A percentile compares a stretch with the other conserved stretches of the same genome.
Evolutionary conservation across 208 protist genomes (phyloP).

Genomic region (Trichomonas gallinae): DNA sequence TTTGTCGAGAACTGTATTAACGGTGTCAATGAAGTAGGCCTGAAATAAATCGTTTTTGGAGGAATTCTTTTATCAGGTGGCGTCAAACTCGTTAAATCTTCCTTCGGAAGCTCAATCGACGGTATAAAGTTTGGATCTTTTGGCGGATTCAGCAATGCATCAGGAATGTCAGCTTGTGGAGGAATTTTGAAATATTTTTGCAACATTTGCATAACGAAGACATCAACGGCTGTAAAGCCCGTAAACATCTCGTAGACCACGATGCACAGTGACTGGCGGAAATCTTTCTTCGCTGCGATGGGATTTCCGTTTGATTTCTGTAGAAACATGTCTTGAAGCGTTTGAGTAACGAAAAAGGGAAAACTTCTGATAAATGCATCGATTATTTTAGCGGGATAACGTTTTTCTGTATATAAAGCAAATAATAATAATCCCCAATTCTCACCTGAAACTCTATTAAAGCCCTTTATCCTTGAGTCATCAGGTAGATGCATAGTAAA

Average conservation of each 20-base stretch:
- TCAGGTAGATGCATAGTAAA: not conserved
- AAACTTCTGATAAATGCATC: not conserved
- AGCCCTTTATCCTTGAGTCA: not conserved
- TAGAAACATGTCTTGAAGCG: not conserved
- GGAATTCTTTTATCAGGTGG: not conserved
- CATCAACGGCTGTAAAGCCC: not conserved
- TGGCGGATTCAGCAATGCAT: not conserved
- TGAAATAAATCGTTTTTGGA: not conserved
- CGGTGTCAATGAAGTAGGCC: not conserved
- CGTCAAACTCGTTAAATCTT: not conserved
- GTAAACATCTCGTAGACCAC: not conserved
- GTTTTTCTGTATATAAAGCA: not conserved
- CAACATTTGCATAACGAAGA: not conserved
- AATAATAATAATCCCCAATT: not conserved
- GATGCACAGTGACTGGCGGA: not conserved
- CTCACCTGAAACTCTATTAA: not conserved
- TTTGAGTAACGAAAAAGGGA: not conserved
- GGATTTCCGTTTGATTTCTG: not conserved
- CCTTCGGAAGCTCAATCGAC: not conserved
- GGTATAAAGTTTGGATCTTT: not conserved
- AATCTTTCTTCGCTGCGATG: not conserved
- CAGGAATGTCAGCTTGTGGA: not conserved
- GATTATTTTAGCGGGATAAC: not conserved
- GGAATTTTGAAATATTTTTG: not conserved
- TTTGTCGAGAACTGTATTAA: not conserved